Evolutionary conservation across 345 rosid genomes (phyloP), one percentile per base, ranked within the genome.

Genomic region (Hibiscus mutabilis): DNA sequence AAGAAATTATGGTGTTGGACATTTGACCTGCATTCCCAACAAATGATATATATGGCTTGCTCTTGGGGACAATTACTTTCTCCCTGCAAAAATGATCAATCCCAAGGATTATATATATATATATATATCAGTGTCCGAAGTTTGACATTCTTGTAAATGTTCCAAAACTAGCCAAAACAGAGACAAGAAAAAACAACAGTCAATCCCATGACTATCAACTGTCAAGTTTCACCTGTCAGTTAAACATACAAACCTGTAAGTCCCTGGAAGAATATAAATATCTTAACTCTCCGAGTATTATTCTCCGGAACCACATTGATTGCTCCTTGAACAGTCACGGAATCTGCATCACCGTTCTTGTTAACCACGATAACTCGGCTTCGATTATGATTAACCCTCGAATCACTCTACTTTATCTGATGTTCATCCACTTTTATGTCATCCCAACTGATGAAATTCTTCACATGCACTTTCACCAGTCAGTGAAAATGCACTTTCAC

Each of bases 261-360:
- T 81, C 31, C 98, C 97, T 6, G 96, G 93, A 65, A 78, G 89
- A 76, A 94, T 80, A 77, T 76, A 80, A 73, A 25, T n/a, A 94
- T 87, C 83, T 94, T 91, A 42, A 89, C 83, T 79, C 98, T 88
- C 2, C 76, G 70, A 1, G 82, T 76, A 81, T 94, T 94, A 70
- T 74, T 60, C 27, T 78, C 69, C 0, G 93, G 89, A n/a, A 94
- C 96, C 89, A 91, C 68, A 73, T 94, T 86, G 16, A 94, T 74
- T 6, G 96, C 98, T 57, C 91, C 97, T 82, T 91, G 98, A 82
- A 94, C 89, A 0, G 97, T 87, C 29, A 78, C 63, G 58, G 95
- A 88, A 79, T 91, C 91, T 52, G 93, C 95, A 15, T 75, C 66
- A 6, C 97, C 95, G 57, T 77, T 76, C 65, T 79, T 79, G 79